Percentiles rank a stretch among this genome's conserved stretches.
Evolutionary conservation across 179 eudicot genomes (phyloP).

Genomic region (Vitellaria paradoxa): DNA sequence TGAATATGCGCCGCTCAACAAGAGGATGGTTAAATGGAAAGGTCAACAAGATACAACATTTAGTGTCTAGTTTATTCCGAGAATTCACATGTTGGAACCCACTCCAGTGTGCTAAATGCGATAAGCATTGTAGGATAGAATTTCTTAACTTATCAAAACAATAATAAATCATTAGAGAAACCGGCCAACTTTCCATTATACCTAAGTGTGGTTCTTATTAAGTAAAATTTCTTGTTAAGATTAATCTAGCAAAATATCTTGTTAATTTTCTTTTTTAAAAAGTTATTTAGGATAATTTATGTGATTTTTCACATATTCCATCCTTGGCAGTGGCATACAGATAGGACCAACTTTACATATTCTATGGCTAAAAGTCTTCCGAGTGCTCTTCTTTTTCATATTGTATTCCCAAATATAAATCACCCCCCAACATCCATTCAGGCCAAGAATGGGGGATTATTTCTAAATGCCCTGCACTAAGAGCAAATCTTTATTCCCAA

Average conservation of each 20-base stretch:
- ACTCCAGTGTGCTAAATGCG: no score
- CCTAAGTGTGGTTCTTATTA: neutral
- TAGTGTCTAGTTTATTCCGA: no score
- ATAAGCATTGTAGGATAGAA: no score
- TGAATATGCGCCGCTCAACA: constrained; percentile 3
- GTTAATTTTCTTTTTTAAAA: neutral
- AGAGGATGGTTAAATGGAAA: neutral
- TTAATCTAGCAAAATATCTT: neutral
- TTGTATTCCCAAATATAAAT: neutral
- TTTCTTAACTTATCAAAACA: no score
- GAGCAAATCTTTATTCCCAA: neutral
- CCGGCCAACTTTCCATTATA: no score
- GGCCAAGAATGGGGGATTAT: neutral
- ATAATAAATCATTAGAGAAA: no score
- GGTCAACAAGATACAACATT: no score
- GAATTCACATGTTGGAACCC: no score
- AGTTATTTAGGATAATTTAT: neutral
- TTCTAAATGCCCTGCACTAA: neutral
- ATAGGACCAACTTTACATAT: neutral
- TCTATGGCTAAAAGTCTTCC: neutral
- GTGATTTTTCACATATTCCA: neutral
- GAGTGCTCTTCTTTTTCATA: neutral
- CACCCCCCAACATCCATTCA: neutral
- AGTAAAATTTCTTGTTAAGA: no score
- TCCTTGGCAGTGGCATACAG: neutral